Evolutionary conservation across 192 early-diverging fungal species (phyloP).

Genomic region (Coemansia sp.): DNA sequence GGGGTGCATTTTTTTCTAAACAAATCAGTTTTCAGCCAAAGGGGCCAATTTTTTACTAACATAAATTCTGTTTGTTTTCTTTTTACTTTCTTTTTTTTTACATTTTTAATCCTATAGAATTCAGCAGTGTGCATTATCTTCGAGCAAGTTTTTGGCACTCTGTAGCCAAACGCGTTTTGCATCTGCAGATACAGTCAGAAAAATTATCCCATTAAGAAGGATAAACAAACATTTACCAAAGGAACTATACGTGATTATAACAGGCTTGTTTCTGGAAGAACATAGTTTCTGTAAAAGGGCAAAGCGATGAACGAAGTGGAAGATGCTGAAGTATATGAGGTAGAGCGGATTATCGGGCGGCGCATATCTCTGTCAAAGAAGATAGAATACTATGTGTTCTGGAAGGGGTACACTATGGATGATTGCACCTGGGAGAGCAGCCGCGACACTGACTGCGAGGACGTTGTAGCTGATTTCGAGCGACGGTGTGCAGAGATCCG

Average conservation of each 20-base stretch:
- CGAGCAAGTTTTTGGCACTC: no score
- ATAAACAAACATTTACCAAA: neutral
- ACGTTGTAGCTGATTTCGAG: constrained; percentile 33
- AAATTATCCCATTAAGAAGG: neutral
- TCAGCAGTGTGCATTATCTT: no score
- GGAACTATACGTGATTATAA: no score
- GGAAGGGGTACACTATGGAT: constrained; percentile 20
- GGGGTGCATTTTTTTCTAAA: no score
- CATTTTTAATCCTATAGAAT: no score
- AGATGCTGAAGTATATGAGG: constrained; percentile 25
- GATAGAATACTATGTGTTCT: constrained; percentile 37
- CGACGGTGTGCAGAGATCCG: constrained; percentile 21
- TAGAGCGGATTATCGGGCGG: constrained; percentile 44
- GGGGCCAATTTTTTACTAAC: no score
- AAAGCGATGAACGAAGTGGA: neutral
- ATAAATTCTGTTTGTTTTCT: no score
- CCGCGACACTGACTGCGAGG: constrained; percentile 8
- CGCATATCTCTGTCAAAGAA: constrained; percentile 19
- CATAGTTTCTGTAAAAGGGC: neutral
- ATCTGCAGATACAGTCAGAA: no score
- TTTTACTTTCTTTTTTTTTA: no score
- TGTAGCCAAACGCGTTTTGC: no score
- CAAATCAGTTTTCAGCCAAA: no score
- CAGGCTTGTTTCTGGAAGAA: no score
- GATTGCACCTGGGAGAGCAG: constrained; percentile 28